A percentile compares a stretch with the other conserved stretches of the same genome.
phyloP scores from a whole-genome alignment of 371 early-diverging fungal genomes.

The Fennellomyces sp. region DNA sequence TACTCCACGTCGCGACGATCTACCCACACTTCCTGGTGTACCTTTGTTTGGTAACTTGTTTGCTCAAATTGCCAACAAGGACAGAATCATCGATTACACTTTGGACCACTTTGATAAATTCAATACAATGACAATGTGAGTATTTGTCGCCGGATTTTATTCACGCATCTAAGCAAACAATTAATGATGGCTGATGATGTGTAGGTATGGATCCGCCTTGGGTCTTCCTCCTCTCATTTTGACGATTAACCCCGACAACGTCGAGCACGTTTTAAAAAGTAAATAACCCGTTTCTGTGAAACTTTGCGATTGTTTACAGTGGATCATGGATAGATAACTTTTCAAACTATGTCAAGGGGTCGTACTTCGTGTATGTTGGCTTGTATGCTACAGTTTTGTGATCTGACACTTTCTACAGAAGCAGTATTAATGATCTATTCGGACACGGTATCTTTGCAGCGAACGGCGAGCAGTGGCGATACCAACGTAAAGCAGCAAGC shows the following conservation, averaged over 20 bases:
- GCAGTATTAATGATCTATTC: conserved; percentile 28
- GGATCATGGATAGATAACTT: conserved; percentile 32
- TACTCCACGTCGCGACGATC: conserved; percentile 28
- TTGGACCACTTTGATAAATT: conserved; percentile 3
- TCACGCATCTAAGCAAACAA: neutral
- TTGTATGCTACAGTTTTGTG: no score
- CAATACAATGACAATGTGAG: conserved; percentile 1
- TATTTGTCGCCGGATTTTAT: no score
- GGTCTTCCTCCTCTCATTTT: conserved; percentile 28
- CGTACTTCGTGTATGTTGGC: conserved; percentile 22
- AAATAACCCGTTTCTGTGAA: neutral
- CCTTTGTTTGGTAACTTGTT: conserved; percentile 32
- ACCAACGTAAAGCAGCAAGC: conserved; percentile 63
- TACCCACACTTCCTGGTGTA: conserved; percentile 20
- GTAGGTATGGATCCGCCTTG: conserved; percentile 20
- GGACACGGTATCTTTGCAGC: conserved; percentile 71
- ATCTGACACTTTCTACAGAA: no score
- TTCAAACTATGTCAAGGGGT: conserved; percentile 54
- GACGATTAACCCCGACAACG: conserved; percentile 22
- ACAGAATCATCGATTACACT: conserved; percentile 18
- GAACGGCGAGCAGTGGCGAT: conserved; percentile 67
- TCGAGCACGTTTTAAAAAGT: conserved; percentile 29
- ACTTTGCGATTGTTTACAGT: no score
- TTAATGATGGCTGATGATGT: neutral
- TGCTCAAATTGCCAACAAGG: conserved; percentile 14